A percentile compares a stretch with the other conserved stretches of the same genome.
These are phyloP conservation scores for Claviceps sp. DNA, from an alignment of 2,329 filamentous ascomycete genomes.

Conservation along the genomic window DNA sequence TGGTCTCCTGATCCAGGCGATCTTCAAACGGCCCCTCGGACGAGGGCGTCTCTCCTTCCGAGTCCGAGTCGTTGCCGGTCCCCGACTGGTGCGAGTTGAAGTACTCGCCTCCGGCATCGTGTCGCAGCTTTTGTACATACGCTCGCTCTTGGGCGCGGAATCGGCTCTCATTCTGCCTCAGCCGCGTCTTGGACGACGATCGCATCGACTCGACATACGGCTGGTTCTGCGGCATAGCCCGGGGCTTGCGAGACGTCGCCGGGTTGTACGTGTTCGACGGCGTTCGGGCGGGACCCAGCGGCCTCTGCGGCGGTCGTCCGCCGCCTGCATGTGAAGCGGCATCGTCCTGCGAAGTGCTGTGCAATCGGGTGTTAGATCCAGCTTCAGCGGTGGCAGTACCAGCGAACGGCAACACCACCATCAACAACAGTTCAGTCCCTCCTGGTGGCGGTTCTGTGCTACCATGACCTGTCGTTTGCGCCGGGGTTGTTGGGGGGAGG, in stretches of 20 bases:
- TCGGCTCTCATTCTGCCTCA: conserved; percentile 29
- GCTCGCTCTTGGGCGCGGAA: conserved; percentile 68
- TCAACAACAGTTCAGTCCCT: conserved; percentile 22
- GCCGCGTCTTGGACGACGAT: conserved; percentile 39
- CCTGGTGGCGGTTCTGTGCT: conserved; percentile 25
- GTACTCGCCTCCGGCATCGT: conserved; percentile 53
- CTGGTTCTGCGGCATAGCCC: conserved; percentile 19
- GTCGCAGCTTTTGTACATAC: conserved; percentile 82
- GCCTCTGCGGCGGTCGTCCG: conserved; percentile 48
- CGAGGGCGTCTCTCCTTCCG: conserved; percentile 80
- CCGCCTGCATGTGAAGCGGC: conserved; percentile 17
- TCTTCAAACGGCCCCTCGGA: conserved; percentile 78
- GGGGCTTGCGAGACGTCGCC: conserved; percentile 41
- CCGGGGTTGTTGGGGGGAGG: conserved; percentile 8
- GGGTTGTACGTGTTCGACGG: conserved; percentile 72
- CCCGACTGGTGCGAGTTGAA: conserved; percentile 49
- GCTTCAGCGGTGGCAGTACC: not conserved
- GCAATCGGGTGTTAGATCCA: conserved; percentile 26
- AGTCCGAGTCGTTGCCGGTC: conserved; percentile 60
- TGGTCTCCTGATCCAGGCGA: conserved; percentile 78
- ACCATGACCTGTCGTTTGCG: conserved; percentile 27
- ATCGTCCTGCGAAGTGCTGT: conserved; percentile 14
- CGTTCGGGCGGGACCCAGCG: conserved; percentile 55
- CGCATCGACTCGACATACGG: conserved; percentile 32
- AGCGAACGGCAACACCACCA: conserved; percentile 13